Evolutionary conservation across 2,329 filamentous ascomycete species (phyloP).

Genomic region (Aspergillus ochraceus): DNA sequence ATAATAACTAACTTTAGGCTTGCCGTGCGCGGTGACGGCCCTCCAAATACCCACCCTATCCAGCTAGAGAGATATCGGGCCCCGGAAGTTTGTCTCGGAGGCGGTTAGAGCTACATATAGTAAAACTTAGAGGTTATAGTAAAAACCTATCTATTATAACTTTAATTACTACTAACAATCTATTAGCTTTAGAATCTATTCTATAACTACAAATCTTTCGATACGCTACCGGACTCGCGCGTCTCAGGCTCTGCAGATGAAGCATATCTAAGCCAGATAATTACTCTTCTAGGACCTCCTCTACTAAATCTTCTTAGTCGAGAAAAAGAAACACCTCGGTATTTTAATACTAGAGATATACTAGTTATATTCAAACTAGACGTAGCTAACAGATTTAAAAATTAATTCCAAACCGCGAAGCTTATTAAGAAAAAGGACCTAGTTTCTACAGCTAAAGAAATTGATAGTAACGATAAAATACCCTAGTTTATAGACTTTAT

Average conservation of each 20-base stretch:
- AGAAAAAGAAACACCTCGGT: constrained; percentile 22
- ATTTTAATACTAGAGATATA: constrained; percentile 20
- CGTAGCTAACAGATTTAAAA: constrained; percentile 8
- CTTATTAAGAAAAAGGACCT: constrained; percentile 10
- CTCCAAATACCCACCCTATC: constrained; percentile 41
- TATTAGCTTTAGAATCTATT: constrained; percentile 25
- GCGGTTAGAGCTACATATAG: constrained; percentile 31
- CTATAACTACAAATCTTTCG: constrained; percentile 19
- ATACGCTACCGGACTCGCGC: constrained; percentile 6
- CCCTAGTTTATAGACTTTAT: constrained; percentile 14
- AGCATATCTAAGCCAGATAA: constrained; percentile 34
- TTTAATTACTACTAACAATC: constrained; percentile 5
- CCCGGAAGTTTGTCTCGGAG: constrained; percentile 32
- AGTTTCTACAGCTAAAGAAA: constrained; percentile 7
- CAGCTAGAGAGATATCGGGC: constrained; percentile 37
- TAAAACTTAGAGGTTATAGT: constrained; percentile 33
- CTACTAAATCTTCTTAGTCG: constrained; percentile 30
- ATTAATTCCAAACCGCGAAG: constrained; percentile 13
- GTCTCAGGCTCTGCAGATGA: constrained; percentile 7
- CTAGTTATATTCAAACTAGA: constrained; percentile 3
- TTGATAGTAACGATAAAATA: constrained; percentile 7
- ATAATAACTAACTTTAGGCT: constrained; percentile 32
- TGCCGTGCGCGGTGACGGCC: constrained; percentile 28
- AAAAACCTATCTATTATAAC: constrained; percentile 7
- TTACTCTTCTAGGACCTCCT: constrained; percentile 34